Percentiles rank a stretch among this genome's conserved stretches.
Conservation (phyloP, 768 basidiomycete species). For the Podaxis pistillaris region DNA sequence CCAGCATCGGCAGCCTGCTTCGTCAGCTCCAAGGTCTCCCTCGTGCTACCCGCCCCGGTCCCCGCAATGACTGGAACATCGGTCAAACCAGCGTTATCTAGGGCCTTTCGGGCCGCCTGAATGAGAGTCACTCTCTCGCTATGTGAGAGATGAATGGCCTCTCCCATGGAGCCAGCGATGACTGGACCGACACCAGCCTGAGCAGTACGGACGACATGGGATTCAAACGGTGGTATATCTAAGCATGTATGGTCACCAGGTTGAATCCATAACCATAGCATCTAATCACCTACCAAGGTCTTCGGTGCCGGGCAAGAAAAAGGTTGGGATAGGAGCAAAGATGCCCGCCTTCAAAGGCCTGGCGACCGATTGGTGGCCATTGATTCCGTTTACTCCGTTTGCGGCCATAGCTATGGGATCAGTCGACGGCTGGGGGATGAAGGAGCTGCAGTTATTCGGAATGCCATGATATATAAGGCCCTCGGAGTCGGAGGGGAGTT, state of each 20-base stretch:
- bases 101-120: slow-evolving; percentile 61
- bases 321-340: slow-evolving; percentile 84
- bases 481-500: background rate
- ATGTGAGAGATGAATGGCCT: slow-evolving; percentile 73
- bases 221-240: slow-evolving; percentile 68
- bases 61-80: slow-evolving; percentile 75
- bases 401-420: slow-evolving; percentile 36
- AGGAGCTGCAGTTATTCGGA: slow-evolving; percentile 15
- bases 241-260: background rate
- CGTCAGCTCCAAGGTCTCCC: slow-evolving; percentile 75
- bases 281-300: slow-evolving; percentile 66
- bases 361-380: slow-evolving; percentile 27
- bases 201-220: slow-evolving; percentile 64
- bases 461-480: slow-evolving; percentile 16
- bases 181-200: slow-evolving; percentile 69
- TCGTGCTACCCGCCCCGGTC: slow-evolving; percentile 80
- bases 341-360: slow-evolving; percentile 74
- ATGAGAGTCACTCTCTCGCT: slow-evolving; percentile 67
- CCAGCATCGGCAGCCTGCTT: slow-evolving; percentile 80
- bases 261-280: background rate
- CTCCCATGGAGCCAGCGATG: slow-evolving; percentile 82
- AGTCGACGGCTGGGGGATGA: slow-evolving; percentile 17
- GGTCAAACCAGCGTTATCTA: slow-evolving; percentile 63
- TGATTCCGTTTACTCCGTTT: slow-evolving; percentile 34
- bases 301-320: slow-evolving; percentile 74